These are phyloP conservation scores for Posidonia oceanica DNA, from an alignment of 116 monocot species.

Conservation along the genomic window DNA sequence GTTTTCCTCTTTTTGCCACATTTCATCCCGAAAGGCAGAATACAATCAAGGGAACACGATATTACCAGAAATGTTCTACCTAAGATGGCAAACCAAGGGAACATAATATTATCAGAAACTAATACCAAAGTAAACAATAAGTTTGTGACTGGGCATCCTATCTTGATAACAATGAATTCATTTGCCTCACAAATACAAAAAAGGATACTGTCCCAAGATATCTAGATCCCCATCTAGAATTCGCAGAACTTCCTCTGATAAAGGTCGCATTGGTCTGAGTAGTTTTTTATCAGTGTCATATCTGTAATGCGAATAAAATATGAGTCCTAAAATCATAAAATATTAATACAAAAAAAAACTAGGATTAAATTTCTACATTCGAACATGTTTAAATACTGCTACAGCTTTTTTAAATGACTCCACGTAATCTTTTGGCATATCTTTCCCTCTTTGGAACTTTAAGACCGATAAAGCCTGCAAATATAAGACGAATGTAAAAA, in stretches of 20 bases:
- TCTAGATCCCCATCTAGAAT: slow-evolving; percentile 37
- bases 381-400: slow-evolving; percentile 70
- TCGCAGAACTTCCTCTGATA: slow-evolving; percentile 31
- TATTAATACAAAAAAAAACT: background rate
- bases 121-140: too few relatives aligned
- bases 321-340: background rate
- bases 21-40: too few relatives aligned
- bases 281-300: slow-evolving; percentile 45
- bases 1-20: too few relatives aligned
- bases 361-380: slow-evolving; percentile 32
- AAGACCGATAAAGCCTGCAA: slow-evolving; percentile 53
- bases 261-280: slow-evolving; percentile 54
- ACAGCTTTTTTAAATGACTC: slow-evolving; percentile 42
- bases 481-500: background rate
- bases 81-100: too few relatives aligned
- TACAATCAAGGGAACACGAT: too few relatives aligned
- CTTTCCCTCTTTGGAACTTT: slow-evolving; percentile 42
- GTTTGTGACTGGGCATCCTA: too few relatives aligned
- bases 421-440: slow-evolving; percentile 59
- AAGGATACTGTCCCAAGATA: slow-evolving; percentile 86
- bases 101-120: too few relatives aligned
- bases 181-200: background rate
- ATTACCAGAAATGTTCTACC: too few relatives aligned
- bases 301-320: slow-evolving; percentile 21
- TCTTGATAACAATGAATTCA: too few relatives aligned